Percentiles rank a stretch among this genome's conserved stretches.
Conservation (phyloP, 148 eudicot genomes). For the Rheum nobile region DNA sequence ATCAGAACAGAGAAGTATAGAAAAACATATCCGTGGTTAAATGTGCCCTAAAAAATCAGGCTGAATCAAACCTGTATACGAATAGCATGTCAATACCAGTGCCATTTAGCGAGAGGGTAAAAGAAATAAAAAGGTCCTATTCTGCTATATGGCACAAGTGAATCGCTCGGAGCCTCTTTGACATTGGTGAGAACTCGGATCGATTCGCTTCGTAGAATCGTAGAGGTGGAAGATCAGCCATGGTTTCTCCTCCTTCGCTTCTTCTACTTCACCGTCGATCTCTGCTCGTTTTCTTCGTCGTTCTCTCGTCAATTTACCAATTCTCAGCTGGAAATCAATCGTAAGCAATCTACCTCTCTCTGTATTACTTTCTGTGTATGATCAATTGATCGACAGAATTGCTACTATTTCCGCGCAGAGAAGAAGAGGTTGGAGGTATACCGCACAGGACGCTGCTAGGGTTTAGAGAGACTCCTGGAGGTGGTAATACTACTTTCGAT, state of each 20-base stretch:
- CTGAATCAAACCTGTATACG: no score
- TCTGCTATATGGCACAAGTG: not conserved
- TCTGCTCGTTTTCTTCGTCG: not conserved
- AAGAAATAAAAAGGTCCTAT: no score
- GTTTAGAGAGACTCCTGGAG: conserved; percentile 49
- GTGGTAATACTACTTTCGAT: conserved; percentile 56
- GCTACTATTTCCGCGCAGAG: conserved; percentile 9
- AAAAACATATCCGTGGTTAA: no score
- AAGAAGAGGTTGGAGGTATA: conserved; percentile 12
- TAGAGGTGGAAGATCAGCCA: conserved; percentile 3
- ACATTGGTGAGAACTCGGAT: not conserved
- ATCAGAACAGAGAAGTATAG: no score
- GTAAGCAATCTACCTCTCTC: conserved; percentile 17
- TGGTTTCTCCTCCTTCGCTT: conserved; percentile 1
- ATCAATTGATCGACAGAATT: not conserved
- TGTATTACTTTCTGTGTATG: not conserved
- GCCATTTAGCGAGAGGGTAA: no score
- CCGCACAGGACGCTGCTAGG: conserved; percentile 34
- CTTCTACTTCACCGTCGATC: conserved; percentile 12
- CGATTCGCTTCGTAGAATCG: not conserved
- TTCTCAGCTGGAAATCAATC: conserved; percentile 14
- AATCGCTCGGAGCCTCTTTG: not conserved
- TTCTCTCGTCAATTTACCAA: conserved; percentile 12
- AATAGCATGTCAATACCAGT: no score
- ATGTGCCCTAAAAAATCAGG: no score